phyloP scores from a whole-genome alignment of 2,329 filamentous ascomycete genomes.

The Colletotrichum kahawae region DNA sequence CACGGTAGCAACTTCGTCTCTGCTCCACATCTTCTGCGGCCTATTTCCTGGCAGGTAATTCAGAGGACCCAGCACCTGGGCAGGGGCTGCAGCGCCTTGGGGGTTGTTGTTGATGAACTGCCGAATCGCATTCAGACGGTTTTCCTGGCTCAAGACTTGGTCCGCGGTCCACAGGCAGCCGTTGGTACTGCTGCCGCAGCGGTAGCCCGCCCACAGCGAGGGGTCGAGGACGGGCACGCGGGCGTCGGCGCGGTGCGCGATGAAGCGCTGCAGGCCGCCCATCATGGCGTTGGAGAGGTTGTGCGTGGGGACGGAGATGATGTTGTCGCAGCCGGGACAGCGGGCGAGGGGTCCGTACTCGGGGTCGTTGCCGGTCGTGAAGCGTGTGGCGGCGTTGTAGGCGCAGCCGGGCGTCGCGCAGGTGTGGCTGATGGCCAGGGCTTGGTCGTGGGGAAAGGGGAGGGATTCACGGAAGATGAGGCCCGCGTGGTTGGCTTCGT shows the following conservation, averaged over 20 bases:
- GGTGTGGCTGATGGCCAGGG: not conserved
- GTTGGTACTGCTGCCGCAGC: not conserved
- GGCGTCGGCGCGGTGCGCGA: slow-evolving; percentile 12
- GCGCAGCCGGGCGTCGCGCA: not conserved
- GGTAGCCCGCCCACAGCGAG: slow-evolving; percentile 1
- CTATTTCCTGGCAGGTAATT: not conserved
- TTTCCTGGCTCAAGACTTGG: not conserved
- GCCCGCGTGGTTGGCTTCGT: not conserved
- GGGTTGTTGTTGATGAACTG: not conserved
- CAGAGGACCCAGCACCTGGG: not conserved
- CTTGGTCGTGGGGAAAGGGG: not conserved
- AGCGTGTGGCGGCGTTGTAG: not conserved
- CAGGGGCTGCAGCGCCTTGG: not conserved
- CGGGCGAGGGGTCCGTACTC: not conserved
- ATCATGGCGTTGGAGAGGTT: not conserved
- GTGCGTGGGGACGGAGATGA: not conserved
- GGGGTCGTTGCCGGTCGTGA: not conserved
- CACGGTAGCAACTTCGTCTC: not conserved
- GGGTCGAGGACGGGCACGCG: slow-evolving; percentile 15
- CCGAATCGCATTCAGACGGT: not conserved
- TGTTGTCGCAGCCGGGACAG: not conserved
- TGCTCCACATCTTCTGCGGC: not conserved
- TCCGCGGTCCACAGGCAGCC: not conserved
- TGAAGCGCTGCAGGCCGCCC: not conserved
- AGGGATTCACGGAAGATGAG: not conserved